phyloP scores from a whole-genome alignment of 164 flowering plant genomes.

The Annona squamosa region DNA sequence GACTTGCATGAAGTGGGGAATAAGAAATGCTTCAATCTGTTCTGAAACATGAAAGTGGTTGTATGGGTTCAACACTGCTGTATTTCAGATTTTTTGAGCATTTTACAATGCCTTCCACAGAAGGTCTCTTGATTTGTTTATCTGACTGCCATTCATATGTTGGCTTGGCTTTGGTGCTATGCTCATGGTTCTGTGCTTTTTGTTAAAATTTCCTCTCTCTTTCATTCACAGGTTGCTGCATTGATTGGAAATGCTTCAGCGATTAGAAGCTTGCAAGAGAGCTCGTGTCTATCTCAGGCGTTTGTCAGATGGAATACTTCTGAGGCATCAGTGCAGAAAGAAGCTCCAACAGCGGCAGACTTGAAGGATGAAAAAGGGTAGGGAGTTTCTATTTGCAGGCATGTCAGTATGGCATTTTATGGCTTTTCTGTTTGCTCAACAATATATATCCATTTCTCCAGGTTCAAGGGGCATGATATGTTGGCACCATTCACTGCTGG shows the following conservation, averaged over 20 bases:
- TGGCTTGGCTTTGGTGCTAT: neutral
- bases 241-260: slow-evolving; percentile 25
- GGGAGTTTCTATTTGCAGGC: neutral
- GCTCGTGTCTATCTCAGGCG: slow-evolving; percentile 13
- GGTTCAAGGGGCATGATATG: slow-evolving; percentile 94
- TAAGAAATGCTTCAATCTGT: neutral
- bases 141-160: neutral
- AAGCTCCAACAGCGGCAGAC: slow-evolving; percentile 22
- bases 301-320: slow-evolving; percentile 37
- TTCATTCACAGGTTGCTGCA: slow-evolving; percentile 15
- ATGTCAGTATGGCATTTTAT: neutral
- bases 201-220: neutral
- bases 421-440: slow-evolving; percentile 5
- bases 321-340: slow-evolving; percentile 38
- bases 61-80: neutral
- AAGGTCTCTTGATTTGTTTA: neutral
- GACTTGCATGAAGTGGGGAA: neutral
- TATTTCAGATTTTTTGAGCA: neutral
- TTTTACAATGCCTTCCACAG: neutral
- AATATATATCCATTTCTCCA: slow-evolving; percentile 13
- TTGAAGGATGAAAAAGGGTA: slow-evolving; percentile 16
- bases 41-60: neutral
- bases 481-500: slow-evolving; percentile 98
- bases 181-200: neutral
- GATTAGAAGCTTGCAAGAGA: slow-evolving; percentile 25